A percentile compares a stretch with the other conserved stretches of the same genome.
These are phyloP conservation scores for Incumbomyces lentus DNA, from an alignment of 2,329 filamentous ascomycete genomes.

Conservation along the genomic window DNA sequence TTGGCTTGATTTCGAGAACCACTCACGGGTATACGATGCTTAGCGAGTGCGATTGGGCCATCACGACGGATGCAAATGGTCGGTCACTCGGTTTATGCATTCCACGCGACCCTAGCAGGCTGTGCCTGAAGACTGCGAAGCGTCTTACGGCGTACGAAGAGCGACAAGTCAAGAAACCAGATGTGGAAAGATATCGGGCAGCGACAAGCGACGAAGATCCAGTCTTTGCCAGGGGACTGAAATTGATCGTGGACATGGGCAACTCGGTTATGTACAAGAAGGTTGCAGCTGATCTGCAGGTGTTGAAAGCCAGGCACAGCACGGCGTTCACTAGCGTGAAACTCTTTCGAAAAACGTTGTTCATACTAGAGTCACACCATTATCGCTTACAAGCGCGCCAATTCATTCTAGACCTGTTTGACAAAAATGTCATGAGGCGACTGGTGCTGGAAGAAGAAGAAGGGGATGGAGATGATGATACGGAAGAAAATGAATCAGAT, in stretches of 20 bases:
- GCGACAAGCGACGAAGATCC: slow-evolving; percentile 53
- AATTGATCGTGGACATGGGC: slow-evolving; percentile 75
- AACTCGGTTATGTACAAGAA: slow-evolving; percentile 89
- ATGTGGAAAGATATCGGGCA: slow-evolving; percentile 43
- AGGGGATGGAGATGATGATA: slow-evolving; percentile 25
- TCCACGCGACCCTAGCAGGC: slow-evolving; percentile 62
- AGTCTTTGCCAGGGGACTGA: slow-evolving; percentile 63
- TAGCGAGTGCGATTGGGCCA: slow-evolving; percentile 83
- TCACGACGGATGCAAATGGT: slow-evolving; percentile 72
- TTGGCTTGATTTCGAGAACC: slow-evolving; percentile 85
- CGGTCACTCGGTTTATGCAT: slow-evolving; percentile 80
- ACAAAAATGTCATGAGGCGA: slow-evolving; percentile 73
- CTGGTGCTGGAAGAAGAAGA: slow-evolving; percentile 71
- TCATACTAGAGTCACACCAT: slow-evolving; percentile 76
- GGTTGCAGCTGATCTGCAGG: slow-evolving; percentile 66
- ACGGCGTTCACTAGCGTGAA: slow-evolving; percentile 63
- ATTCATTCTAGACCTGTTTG: slow-evolving; percentile 88
- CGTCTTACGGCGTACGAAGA: slow-evolving; percentile 21
- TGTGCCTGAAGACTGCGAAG: slow-evolving; percentile 48
- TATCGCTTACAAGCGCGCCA: slow-evolving; percentile 78
- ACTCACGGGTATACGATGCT: slow-evolving; percentile 87
- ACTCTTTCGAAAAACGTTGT: slow-evolving; percentile 78
- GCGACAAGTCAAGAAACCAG: slow-evolving; percentile 33
- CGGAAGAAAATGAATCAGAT: slow-evolving; percentile 16
- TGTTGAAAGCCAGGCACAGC: slow-evolving; percentile 62